Evolutionary conservation across 179 eudicot species (phyloP), one percentile per base, ranked within the genome.

Genomic region (Actinidia chinensis): DNA sequence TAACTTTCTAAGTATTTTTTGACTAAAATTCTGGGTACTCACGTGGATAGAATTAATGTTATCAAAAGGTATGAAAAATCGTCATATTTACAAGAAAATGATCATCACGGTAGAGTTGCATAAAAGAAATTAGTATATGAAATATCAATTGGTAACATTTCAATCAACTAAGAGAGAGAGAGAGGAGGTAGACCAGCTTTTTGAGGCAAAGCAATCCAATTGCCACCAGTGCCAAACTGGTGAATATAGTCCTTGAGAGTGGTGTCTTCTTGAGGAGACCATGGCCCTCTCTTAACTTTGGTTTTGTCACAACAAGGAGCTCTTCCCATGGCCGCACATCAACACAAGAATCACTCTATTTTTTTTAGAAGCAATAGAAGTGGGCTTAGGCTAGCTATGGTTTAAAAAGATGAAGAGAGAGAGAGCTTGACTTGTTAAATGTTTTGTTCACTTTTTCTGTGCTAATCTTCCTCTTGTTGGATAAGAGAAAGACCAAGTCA

Each of bases 211-310:
- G 90, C 58, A 71, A 86, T 88, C 95, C 95, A 91, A 42, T 89
- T 91, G 75, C 89, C 90, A 48, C 84, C 90, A 63, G 86, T 81
- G 76, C 95, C 95, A 78, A 76, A 74, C 2, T 23, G 79, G 17
- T 82, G 43, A 17, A 89, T 25, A 83, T 81, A 88, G 74, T 69
- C 78, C 70, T 44, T 78, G 71, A 91, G 95, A 51, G 80, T 80
- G 77, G 50, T 40, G 68, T 91, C 93, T 81, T 91, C 95, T 79
- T 91, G 86, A 76, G 78, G 75, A 67, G 93, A 88, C 95, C 95
- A 91, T 54, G 90, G 86, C 8, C 95, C 95, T 84, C 83, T 89
- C 74, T 84, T 91, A 13, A 91, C 91, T 79, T 75, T 82, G 20
- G 83, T 71, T 77, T 91, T 91, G 50, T 66, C 70, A 42, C 70